Evolutionary conservation across 2,329 filamentous ascomycete genomes (phyloP).

Genomic region (Beauveria caledonica): DNA sequence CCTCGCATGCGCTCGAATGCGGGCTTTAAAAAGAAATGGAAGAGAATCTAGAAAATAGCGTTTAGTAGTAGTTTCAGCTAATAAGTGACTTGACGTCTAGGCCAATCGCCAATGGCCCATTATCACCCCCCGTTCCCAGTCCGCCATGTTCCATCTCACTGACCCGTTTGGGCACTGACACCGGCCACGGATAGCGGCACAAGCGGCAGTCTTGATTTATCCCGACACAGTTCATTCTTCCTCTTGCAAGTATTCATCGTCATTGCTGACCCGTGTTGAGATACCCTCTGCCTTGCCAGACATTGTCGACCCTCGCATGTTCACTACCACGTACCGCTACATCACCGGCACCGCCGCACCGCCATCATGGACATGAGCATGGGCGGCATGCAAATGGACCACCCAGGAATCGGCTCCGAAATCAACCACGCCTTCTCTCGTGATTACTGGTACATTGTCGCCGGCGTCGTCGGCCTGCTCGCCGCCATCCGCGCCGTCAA

Average conservation of each 20-base stretch:
- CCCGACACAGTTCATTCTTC: not conserved
- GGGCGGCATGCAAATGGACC: constrained; percentile 23
- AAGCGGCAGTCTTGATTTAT: not conserved
- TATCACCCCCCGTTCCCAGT: not conserved
- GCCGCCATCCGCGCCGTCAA: constrained; percentile 35
- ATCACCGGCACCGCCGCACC: not conserved
- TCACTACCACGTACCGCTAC: not conserved
- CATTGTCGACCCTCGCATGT: not conserved
- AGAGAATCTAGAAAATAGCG: not conserved
- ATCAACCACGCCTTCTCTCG: constrained; percentile 44
- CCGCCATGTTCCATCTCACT: not conserved
- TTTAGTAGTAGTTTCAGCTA: not conserved
- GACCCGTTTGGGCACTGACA: not conserved
- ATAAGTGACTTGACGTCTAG: not conserved
- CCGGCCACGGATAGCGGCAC: no score
- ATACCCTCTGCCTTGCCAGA: not conserved
- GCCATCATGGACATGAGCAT: constrained; percentile 21
- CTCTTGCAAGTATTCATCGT: no score
- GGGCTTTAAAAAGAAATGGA: not conserved
- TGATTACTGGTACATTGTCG: constrained; percentile 52
- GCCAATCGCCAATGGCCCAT: not conserved
- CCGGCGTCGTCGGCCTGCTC: constrained; percentile 37
- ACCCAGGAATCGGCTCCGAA: constrained; percentile 30
- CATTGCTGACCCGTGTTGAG: no score
- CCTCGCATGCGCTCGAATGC: constrained; percentile 1